These are phyloP conservation scores for Fusarium palustre DNA, from an alignment of 2,329 filamentous ascomycete species.

Conservation along the genomic window DNA sequence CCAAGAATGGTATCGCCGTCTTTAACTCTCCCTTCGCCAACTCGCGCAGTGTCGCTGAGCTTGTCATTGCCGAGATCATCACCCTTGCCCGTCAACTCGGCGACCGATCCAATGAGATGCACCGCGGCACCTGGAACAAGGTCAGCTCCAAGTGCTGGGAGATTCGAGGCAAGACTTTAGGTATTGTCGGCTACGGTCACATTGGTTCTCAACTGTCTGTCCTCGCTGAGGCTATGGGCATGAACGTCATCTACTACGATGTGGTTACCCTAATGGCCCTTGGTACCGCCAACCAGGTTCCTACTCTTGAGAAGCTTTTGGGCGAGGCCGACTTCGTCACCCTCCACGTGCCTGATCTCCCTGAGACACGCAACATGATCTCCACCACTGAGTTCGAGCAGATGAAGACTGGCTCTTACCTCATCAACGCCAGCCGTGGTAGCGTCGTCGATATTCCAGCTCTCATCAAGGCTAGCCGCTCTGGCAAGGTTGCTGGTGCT, in stretches of 20 bases:
- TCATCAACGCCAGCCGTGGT: slow-evolving; percentile 96
- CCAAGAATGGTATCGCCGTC: slow-evolving; percentile 88
- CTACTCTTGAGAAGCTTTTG: slow-evolving; percentile 80
- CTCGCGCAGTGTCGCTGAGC: slow-evolving; percentile 94
- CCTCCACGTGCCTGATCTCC: slow-evolving; percentile 91
- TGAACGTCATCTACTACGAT: slow-evolving; percentile 98
- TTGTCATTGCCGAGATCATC: slow-evolving; percentile 96
- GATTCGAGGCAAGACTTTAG: slow-evolving; percentile 95
- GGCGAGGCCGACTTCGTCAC: slow-evolving; percentile 89
- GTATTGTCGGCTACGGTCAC: slow-evolving; percentile 96
- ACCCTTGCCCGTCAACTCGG: slow-evolving; percentile 89
- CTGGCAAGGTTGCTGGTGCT: slow-evolving; percentile 89
- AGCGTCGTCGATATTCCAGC: slow-evolving; percentile 95
- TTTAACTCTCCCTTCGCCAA: slow-evolving; percentile 99
- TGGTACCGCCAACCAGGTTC: slow-evolving; percentile 86
- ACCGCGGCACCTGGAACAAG: slow-evolving; percentile 97
- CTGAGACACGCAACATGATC: slow-evolving; percentile 95
- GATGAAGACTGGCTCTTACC: slow-evolving; percentile 93
- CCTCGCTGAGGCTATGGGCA: slow-evolving; percentile 95
- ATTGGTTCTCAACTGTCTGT: slow-evolving; percentile 97
- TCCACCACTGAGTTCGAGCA: slow-evolving; percentile 79
- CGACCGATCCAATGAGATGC: slow-evolving; percentile 94
- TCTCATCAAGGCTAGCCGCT: slow-evolving; percentile 86
- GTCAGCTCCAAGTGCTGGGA: slow-evolving; percentile 98
- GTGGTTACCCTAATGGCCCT: slow-evolving; percentile 93